These are phyloP conservation scores for Cyamopsis tetragonoloba DNA, from an alignment of 306 rosid genomes.

Conservation along the genomic window DNA sequence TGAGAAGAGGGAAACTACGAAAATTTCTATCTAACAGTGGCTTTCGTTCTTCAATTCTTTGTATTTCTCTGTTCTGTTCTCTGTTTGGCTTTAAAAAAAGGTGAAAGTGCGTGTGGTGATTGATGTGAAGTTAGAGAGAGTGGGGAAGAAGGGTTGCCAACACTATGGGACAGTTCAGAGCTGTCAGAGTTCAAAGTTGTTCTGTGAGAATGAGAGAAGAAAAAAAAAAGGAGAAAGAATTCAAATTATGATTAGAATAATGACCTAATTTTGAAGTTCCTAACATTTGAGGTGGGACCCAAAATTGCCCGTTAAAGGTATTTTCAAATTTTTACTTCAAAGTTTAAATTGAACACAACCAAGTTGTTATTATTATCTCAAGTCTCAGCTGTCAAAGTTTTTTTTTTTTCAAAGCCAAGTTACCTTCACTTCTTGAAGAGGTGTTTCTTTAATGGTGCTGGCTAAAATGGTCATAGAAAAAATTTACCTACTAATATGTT, in stretches of 20 bases:
- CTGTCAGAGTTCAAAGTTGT: constrained; percentile 65
- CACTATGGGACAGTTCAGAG: constrained; percentile 60
- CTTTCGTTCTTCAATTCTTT: not conserved
- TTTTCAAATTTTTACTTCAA: constrained; percentile 21
- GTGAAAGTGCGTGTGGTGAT: constrained; percentile 20
- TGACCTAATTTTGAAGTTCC: constrained; percentile 20
- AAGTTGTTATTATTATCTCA: not conserved
- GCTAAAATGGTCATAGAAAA: too few species aligned
- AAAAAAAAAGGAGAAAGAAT: constrained; percentile 30
- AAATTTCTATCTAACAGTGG: constrained; percentile 24
- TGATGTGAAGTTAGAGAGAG: constrained; percentile 13
- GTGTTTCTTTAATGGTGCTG: too few species aligned
- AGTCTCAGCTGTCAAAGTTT: not conserved
- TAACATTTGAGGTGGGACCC: constrained; percentile 34
- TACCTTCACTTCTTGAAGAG: too few species aligned
- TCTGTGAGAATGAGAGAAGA: constrained; percentile 33
- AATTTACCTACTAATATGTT: too few species aligned
- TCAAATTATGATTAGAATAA: constrained; percentile 51
- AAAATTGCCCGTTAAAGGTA: constrained; percentile 15
- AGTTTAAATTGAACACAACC: too few species aligned
- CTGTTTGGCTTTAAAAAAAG: constrained; percentile 21
- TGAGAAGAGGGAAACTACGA: not conserved
- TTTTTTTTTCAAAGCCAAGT: too few species aligned
- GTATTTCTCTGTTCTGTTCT: not conserved
- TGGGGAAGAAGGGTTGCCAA: constrained; percentile 20